Evolutionary conservation across 2,329 filamentous ascomycete species (phyloP), one percentile per base, ranked within the genome.

Genomic region (Exutisphaerella laricina): DNA sequence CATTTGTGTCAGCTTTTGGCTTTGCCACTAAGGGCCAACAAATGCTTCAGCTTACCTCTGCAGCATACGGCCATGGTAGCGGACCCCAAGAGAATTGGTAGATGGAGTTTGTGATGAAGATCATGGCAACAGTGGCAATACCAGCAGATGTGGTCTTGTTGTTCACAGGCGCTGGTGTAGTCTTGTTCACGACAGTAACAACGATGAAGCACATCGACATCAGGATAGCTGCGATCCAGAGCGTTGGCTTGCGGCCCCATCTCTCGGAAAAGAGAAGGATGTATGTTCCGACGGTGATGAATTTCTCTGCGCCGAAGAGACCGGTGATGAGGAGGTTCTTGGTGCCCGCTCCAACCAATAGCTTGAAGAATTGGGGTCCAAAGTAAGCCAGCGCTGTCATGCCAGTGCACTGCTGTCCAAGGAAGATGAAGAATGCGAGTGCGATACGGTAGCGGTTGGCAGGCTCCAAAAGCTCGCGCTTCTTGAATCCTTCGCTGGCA

Each of bases 301-400:
- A 74, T 50, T 77, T 77, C 43, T 76, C 62, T 1, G 69, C 71
- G 6, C 73, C 74, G 49, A 77, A 77, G 25, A 77, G 70, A 2
- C 70, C 73, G 0, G 72, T 76, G 13, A 78, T 56, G 1, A 77
- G 57, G 2, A 78, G 63, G 31, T 69, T 67, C 40, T 66, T 60
- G 29, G 68, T 63, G 1, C 66, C 69, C 6, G 60, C 55, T 3
- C 71, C 72, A 7, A 75, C 70, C 3, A 77, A 66, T 0, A 75
- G 58, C 16, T 68, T 68, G 56, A 77, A 77, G 57, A 75, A 76
- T 53, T 78, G 74, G 3, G 74, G 73, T 0, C 70, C 72, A 39
- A 75, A 77, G 56, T 76, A 76, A 5, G 72, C 72, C 47, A 77
- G 67, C 0, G 74, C 73, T 0, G 73, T 75, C 17, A 71, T 71